phyloP scores from a whole-genome alignment of 1,139 yeast species.

The Blastobotrys malaysiensis region DNA sequence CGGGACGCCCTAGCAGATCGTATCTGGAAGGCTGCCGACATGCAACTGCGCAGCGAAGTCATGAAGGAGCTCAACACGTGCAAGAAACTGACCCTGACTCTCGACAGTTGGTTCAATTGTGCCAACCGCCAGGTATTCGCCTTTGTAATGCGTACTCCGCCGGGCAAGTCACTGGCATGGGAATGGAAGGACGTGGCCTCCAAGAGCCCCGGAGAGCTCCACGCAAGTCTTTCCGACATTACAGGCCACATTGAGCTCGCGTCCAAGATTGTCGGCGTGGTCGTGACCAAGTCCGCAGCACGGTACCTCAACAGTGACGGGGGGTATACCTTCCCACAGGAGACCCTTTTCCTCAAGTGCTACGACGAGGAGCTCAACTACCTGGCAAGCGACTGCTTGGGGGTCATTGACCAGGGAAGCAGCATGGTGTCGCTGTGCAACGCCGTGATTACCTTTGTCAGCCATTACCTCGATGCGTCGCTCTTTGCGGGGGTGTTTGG shows the following conservation, averaged over 20 bases:
- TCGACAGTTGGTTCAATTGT: conserved; percentile 13
- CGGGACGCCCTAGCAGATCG: conserved; percentile 3
- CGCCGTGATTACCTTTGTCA: background rate
- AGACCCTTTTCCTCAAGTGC: conserved; percentile 5
- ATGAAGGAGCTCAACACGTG: conserved; percentile 8
- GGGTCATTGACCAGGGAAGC: background rate
- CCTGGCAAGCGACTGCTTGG: conserved; percentile 9
- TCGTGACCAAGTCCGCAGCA: conserved; percentile 11
- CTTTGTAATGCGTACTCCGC: conserved; percentile 10
- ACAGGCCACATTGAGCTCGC: conserved; percentile 5
- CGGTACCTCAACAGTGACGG: background rate
- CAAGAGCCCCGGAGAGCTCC: background rate
- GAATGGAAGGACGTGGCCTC: conserved; percentile 11
- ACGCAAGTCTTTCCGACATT: background rate
- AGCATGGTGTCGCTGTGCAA: conserved; percentile 5
- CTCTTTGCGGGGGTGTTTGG: background rate
- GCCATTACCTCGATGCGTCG: background rate
- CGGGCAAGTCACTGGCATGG: conserved; percentile 9
- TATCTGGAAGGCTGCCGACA: conserved; percentile 8
- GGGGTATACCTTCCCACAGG: background rate
- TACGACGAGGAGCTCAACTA: conserved; percentile 12
- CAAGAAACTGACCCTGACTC: conserved; percentile 10
- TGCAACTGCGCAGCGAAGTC: conserved; percentile 5
- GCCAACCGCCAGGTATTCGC: conserved; percentile 8
- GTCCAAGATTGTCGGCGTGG: conserved; percentile 9